These are phyloP conservation scores for Eremochloa ophiuroides DNA, from an alignment of 176 grass and related monocot species.

Conservation along the genomic window DNA sequence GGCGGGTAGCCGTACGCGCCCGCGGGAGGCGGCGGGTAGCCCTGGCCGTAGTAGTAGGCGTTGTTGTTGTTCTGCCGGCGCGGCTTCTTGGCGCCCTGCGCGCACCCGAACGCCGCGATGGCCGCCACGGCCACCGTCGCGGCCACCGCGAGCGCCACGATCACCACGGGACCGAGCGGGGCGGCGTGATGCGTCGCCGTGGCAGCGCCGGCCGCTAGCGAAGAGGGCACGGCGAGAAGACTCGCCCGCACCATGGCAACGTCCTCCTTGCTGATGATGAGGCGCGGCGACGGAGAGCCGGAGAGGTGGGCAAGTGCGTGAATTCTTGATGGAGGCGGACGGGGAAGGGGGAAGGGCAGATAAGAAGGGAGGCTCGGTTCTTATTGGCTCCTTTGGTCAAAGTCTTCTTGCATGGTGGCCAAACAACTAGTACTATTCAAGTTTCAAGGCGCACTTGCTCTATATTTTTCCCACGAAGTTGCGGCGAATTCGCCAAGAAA, in stretches of 20 bases:
- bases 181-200: not conserved
- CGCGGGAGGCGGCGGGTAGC: slow-evolving; percentile 16
- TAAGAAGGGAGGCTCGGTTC: not conserved
- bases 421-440: not conserved
- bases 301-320: not conserved
- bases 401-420: too few species aligned
- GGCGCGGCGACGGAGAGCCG: too few species aligned
- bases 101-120: slow-evolving; percentile 44
- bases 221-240: not conserved
- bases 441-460: not conserved
- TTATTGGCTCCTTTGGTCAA: not conserved
- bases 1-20: slow-evolving; percentile 43
- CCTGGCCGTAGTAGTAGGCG: slow-evolving; percentile 43
- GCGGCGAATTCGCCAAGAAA: not conserved
- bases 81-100: slow-evolving; percentile 31
- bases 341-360: not conserved
- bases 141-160: not conserved
- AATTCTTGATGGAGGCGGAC: too few species aligned
- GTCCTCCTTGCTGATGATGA: not conserved
- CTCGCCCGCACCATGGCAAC: slow-evolving; percentile 22
- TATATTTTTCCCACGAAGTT: not conserved
- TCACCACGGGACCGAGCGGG: not conserved
- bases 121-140: slow-evolving; percentile 20
- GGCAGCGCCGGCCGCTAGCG: not conserved
- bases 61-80: slow-evolving; percentile 13